A percentile compares a stretch with the other conserved stretches of the same genome.
Evolutionary conservation across 1,284 basidiomycete genomes (phyloP).

Genomic region (Golubevia sp.): DNA sequence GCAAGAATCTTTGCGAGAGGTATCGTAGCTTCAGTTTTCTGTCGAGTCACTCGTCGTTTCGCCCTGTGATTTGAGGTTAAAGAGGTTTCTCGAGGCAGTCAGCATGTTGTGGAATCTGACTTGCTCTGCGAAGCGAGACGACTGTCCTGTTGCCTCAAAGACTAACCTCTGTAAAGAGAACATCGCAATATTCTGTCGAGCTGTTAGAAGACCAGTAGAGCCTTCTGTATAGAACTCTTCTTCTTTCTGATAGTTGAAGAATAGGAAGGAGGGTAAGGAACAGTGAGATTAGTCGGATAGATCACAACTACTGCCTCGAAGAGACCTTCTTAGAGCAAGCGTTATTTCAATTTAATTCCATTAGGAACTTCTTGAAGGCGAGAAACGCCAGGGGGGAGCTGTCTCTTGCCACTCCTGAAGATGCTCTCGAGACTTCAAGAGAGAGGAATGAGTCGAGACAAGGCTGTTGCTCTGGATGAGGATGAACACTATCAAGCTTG

Average conservation of each 20-base stretch:
- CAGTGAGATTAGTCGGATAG: not conserved
- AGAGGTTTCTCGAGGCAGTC: too few species aligned
- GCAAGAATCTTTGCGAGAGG: conserved; percentile 34
- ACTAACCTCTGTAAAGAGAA: conserved; percentile 26
- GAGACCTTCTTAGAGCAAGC: not conserved
- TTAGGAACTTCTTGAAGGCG: too few species aligned
- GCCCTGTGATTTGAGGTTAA: conserved; percentile 23
- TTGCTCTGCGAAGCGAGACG: not conserved
- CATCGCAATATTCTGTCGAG: conserved; percentile 37
- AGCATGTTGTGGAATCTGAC: too few species aligned
- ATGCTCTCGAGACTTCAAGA: too few species aligned
- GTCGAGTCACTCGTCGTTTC: conserved; percentile 23
- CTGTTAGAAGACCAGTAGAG: conserved; percentile 24
- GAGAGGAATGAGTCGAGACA: too few species aligned
- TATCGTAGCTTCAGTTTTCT: conserved; percentile 29
- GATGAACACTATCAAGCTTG: too few species aligned
- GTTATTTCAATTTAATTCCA: too few species aligned
- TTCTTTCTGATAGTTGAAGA: conserved; percentile 17
- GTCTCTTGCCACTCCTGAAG: too few species aligned
- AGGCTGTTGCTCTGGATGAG: too few species aligned
- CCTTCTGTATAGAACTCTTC: conserved; percentile 59
- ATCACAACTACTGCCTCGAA: not conserved
- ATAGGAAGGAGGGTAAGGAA: not conserved
- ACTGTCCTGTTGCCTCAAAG: not conserved
- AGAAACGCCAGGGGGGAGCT: too few species aligned